Evolutionary conservation across 108 stramenopile species (phyloP).

Genomic region (Skeletonema potamos): DNA sequence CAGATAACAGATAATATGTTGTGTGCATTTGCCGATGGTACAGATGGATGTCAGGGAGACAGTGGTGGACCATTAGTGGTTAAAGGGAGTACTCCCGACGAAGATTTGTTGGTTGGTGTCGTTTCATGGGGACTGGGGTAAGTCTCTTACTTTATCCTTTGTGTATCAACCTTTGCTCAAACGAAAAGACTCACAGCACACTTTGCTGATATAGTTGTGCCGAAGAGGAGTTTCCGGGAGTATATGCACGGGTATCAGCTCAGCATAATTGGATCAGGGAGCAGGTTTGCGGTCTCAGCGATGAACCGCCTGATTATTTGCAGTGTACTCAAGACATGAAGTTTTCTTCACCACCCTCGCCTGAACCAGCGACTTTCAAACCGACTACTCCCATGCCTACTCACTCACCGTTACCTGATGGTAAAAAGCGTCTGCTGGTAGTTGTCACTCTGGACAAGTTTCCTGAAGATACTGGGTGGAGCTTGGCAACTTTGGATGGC

Average conservation of each 20-base stretch:
- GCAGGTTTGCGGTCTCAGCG: conserved; percentile 49
- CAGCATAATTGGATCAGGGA: conserved; percentile 53
- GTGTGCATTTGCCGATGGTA: conserved; percentile 16
- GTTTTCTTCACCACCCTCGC: neutral
- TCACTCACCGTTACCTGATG: conserved; percentile 29
- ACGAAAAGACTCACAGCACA: neutral
- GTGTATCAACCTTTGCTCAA: neutral
- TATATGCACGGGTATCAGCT: conserved; percentile 49
- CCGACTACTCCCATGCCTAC: conserved; percentile 15
- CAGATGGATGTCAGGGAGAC: conserved; percentile 39
- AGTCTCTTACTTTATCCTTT: neutral
- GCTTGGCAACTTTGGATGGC: conserved; percentile 10
- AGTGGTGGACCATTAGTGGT: conserved; percentile 20
- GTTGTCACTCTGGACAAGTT: conserved; percentile 16
- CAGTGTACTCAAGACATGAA: conserved; percentile 23
- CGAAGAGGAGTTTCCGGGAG: conserved; percentile 47
- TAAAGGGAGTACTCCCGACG: conserved; percentile 14
- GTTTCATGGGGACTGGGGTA: conserved; percentile 40
- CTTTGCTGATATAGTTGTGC: conserved; percentile 16
- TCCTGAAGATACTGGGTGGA: conserved; percentile 38
- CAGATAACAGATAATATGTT: conserved; percentile 35
- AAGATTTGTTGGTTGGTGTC: conserved; percentile 45
- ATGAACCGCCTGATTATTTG: conserved; percentile 47
- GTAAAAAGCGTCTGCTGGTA: conserved; percentile 36
- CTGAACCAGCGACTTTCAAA: neutral